Evolutionary conservation across 495 filamentous ascomycete genomes (phyloP).

Genomic region (Talaromyces stipitatus): DNA sequence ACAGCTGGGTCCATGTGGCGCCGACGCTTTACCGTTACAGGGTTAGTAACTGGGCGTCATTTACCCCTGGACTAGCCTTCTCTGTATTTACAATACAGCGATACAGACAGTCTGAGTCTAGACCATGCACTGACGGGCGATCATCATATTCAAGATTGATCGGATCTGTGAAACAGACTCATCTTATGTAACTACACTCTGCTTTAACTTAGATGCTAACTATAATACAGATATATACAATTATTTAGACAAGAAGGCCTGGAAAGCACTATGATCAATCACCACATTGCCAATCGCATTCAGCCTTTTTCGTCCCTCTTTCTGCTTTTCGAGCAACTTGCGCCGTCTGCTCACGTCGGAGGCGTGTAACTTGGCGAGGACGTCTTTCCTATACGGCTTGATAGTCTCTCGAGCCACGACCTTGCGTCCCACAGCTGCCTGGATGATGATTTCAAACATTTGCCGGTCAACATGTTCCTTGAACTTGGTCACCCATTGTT

Average conservation of each 20-base stretch:
- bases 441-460: conserved; percentile 94
- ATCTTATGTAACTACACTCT: no score
- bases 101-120: no score
- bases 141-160: no score
- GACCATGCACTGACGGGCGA: no score
- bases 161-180: no score
- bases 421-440: conserved; percentile 75
- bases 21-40: not conserved
- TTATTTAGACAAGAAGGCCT: conserved; percentile 68
- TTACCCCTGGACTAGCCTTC: not conserved
- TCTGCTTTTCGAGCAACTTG: conserved; percentile 94
- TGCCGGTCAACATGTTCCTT: conserved; percentile 94
- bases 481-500: conserved; percentile 90
- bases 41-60: not conserved
- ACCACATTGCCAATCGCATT: conserved; percentile 65
- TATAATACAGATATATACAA: not conserved
- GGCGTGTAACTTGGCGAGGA: conserved; percentile 88
- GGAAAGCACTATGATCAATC: conserved; percentile 91
- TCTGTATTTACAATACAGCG: no score
- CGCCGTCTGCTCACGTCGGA: conserved; percentile 72
- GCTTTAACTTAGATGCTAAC: no score
- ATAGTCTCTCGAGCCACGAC: conserved; percentile 90
- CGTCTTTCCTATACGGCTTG: conserved; percentile 94
- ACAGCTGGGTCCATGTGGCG: not conserved
- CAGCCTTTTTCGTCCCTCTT: conserved; percentile 87